Conservation (phyloP, 2,329 filamentous ascomycete species). For the Pseudomassariella vexata region DNA sequence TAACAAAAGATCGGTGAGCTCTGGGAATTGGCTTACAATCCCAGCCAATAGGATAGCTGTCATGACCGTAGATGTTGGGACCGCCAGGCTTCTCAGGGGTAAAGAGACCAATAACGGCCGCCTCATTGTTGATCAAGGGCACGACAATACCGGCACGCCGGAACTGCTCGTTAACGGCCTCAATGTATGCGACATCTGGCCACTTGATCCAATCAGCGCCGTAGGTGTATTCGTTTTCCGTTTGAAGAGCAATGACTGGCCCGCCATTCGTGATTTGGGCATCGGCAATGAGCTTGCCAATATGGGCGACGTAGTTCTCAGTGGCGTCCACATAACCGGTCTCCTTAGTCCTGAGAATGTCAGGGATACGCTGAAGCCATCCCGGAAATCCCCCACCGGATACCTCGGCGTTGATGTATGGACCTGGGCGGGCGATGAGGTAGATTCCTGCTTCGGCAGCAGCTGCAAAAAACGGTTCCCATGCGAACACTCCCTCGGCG, state of each 20-base stretch:
- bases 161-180: constrained; percentile 64
- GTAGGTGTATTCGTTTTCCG: constrained; percentile 73
- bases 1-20: neutral
- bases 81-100: constrained; percentile 53
- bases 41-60: constrained; percentile 38
- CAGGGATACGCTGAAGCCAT: constrained; percentile 68
- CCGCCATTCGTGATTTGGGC: constrained; percentile 80
- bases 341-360: constrained; percentile 56
- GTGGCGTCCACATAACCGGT: constrained; percentile 60
- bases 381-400: constrained; percentile 74
- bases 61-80: constrained; percentile 29
- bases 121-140: constrained; percentile 72
- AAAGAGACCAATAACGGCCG: constrained; percentile 52
- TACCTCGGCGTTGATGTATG: constrained; percentile 65
- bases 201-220: constrained; percentile 44
- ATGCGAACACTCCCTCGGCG: constrained; percentile 65
- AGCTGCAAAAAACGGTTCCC: constrained; percentile 72
- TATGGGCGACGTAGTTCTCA: constrained; percentile 51
- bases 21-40: constrained; percentile 24
- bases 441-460: constrained; percentile 70
- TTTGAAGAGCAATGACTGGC: constrained; percentile 71
- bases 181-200: constrained; percentile 63
- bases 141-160: constrained; percentile 65
- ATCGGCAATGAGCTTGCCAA: constrained; percentile 63
- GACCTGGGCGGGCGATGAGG: constrained; percentile 62